These are phyloP conservation scores for Oxytropis ochrocephala DNA, from an alignment of 306 rosid genomes.

Conservation along the genomic window DNA sequence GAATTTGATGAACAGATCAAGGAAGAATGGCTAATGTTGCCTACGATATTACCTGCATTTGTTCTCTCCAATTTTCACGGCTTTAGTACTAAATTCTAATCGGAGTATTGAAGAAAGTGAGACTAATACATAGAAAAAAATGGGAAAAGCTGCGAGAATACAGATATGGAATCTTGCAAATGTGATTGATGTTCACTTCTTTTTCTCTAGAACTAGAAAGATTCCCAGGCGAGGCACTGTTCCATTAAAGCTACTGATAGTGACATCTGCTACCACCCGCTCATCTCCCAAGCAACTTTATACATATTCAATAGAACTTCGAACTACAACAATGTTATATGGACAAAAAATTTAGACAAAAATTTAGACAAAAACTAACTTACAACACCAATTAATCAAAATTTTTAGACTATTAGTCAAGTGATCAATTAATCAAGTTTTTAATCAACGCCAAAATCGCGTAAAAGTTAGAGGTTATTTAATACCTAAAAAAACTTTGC, in stretches of 20 bases:
- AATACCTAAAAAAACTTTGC: too few species aligned
- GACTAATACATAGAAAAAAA: not conserved
- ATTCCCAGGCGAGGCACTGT: not conserved
- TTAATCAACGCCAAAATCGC: too few species aligned
- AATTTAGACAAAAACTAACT: too few species aligned
- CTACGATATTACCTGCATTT: slow-evolving; percentile 31
- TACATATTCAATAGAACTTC: not conserved
- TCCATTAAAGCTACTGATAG: not conserved
- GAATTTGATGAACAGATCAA: slow-evolving; percentile 30
- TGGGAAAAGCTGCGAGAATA: slow-evolving; percentile 5
- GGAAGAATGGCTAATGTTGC: slow-evolving; percentile 40
- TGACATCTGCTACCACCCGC: not conserved
- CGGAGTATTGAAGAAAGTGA: not conserved
- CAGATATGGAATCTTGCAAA: not conserved
- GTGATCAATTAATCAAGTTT: too few species aligned
- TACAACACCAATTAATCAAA: too few species aligned
- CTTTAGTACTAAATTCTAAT: not conserved
- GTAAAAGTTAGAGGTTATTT: too few species aligned
- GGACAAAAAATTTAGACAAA: too few species aligned
- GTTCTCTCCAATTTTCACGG: slow-evolving; percentile 18
- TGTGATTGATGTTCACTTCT: not conserved
- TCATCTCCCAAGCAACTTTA: not conserved
- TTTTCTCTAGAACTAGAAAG: not conserved
- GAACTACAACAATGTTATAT: too few species aligned
- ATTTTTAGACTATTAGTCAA: too few species aligned